Evolutionary conservation across 1,284 basidiomycete species (phyloP).

Genomic region (Anthracocystis panici-leucophaei): DNA sequence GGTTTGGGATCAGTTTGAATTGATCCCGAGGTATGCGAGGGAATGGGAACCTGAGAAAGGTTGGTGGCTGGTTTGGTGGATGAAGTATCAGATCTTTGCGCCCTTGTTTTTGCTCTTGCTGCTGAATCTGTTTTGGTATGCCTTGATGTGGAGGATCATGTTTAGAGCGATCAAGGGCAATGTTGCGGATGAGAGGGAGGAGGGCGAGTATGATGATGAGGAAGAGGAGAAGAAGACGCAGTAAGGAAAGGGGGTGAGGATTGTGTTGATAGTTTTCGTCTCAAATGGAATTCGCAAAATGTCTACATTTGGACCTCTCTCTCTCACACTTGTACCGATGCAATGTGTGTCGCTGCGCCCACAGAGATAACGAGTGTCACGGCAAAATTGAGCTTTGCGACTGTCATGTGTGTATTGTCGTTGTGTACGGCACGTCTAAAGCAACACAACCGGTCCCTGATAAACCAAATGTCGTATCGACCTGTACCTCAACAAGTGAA

Average conservation of each 20-base stretch:
- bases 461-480: slow-evolving; percentile 56
- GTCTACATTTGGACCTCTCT: slow-evolving; percentile 1
- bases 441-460: slow-evolving; percentile 51
- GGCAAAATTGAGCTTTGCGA: background rate
- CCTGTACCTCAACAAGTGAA: slow-evolving; percentile 64
- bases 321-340: background rate
- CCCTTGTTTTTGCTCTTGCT: slow-evolving; percentile 66
- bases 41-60: slow-evolving; percentile 64
- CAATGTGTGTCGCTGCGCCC: background rate
- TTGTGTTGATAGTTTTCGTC: background rate
- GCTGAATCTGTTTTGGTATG: slow-evolving; percentile 68
- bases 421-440: slow-evolving; percentile 19
- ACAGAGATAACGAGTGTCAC: background rate
- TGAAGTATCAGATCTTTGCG: slow-evolving; percentile 67
- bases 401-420: background rate
- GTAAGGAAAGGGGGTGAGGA: background rate
- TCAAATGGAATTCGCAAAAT: background rate
- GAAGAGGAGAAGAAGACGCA: slow-evolving; percentile 51
- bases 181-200: slow-evolving; percentile 60
- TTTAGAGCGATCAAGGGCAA: slow-evolving; percentile 52
- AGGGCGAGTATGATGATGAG: slow-evolving; percentile 65
- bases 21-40: slow-evolving; percentile 74
- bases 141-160: slow-evolving; percentile 67
- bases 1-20: slow-evolving; percentile 83
- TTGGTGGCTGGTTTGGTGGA: slow-evolving; percentile 66